Conservation (phyloP, 441 rosid species). For the Erysimum cheiri region DNA sequence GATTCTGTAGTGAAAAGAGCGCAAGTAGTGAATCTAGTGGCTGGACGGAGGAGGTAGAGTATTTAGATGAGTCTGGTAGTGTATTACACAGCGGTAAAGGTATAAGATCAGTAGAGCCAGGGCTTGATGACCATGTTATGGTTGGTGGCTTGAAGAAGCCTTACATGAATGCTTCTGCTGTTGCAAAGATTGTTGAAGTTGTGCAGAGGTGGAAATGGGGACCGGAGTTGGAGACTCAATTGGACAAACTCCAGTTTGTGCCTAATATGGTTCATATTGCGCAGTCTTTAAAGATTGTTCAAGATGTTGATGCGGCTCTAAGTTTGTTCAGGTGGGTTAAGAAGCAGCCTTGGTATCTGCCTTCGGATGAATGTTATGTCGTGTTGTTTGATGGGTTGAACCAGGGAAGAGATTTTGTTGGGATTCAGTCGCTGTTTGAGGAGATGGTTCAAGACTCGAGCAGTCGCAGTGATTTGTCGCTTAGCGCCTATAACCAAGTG, state of each 20-base stretch:
- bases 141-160: conserved; percentile 88
- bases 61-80: conserved; percentile 89
- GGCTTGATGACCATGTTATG: conserved; percentile 84
- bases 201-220: conserved; percentile 99
- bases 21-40: conserved; percentile 48
- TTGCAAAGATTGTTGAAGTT: conserved; percentile 87
- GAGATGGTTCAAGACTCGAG: conserved; percentile 79
- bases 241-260: conserved; percentile 81
- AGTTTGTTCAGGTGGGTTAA: conserved; percentile 91
- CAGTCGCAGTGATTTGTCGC: conserved; percentile 44
- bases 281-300: conserved; percentile 73
- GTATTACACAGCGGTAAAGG: conserved; percentile 83
- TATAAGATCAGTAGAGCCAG: conserved; percentile 82
- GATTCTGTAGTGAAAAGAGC: conserved; percentile 53
- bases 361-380: conserved; percentile 65
- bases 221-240: conserved; percentile 83
- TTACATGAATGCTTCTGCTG: conserved; percentile 72
- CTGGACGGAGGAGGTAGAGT: conserved; percentile 90
- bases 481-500: conserved; percentile 73
- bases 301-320: conserved; percentile 64
- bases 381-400: conserved; percentile 81
- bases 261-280: conserved; percentile 80
- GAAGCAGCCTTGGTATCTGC: conserved; percentile 82
- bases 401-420: conserved; percentile 66
- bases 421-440: conserved; percentile 76